A percentile compares a stretch with the other conserved stretches of the same genome.
Evolutionary conservation across 441 rosid species (phyloP).

Genomic region (Gossypium aridum): DNA sequence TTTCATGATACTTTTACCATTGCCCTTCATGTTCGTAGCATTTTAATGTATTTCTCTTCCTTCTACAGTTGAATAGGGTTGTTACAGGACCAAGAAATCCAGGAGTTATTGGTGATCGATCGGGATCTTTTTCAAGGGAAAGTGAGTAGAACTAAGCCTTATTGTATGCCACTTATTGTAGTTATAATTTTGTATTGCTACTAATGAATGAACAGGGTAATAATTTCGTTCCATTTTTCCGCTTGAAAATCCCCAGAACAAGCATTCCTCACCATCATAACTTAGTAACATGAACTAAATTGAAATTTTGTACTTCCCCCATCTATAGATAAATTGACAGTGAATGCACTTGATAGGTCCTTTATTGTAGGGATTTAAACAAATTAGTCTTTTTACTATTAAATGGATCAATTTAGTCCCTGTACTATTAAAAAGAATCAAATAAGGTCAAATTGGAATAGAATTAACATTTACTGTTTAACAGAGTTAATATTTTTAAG

Average conservation of each 20-base stretch:
- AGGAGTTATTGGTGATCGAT: conserved; percentile 91
- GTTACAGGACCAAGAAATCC: conserved; percentile 87
- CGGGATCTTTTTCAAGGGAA: conserved; percentile 95
- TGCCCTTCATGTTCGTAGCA: background rate
- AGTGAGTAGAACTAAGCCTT: conserved; percentile 47
- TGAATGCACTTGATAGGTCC: too few species aligned
- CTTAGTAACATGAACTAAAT: background rate
- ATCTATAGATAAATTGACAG: too few species aligned
- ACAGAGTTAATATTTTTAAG: too few species aligned
- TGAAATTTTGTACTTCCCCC: background rate
- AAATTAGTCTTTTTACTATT: too few species aligned
- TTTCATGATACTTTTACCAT: background rate
- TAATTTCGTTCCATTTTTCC: background rate
- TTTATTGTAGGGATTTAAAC: too few species aligned
- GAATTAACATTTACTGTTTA: too few species aligned
- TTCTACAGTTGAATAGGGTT: conserved; percentile 73
- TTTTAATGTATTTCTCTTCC: conserved; percentile 12
- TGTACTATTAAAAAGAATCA: too few species aligned
- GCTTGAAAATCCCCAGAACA: background rate
- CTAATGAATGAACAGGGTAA: background rate
- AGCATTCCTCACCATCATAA: background rate
- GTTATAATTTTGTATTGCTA: background rate
- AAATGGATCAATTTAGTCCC: too few species aligned
- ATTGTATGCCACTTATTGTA: background rate
- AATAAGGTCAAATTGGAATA: too few species aligned